phyloP scores from a whole-genome alignment of 1,139 yeast species.

The Suhomyces bokatorum region DNA sequence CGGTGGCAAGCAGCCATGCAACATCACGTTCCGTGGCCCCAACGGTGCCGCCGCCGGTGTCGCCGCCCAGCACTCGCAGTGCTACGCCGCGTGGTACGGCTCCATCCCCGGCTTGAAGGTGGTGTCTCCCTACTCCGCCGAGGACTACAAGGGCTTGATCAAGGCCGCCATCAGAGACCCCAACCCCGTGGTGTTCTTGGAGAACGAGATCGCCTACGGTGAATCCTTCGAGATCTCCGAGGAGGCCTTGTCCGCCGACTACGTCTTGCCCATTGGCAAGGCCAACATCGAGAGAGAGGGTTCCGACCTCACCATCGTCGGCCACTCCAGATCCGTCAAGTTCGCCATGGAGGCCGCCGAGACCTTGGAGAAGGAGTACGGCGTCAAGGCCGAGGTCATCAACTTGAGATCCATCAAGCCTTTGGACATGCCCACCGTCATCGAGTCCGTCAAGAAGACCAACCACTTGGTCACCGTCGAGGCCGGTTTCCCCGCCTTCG shows the following conservation, averaged over 20 bases:
- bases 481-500: constrained; percentile 97
- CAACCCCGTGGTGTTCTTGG: constrained; percentile 93
- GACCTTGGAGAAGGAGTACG: constrained; percentile 75
- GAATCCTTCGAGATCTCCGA: constrained; percentile 88
- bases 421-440: constrained; percentile 82
- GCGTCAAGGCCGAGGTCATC: constrained; percentile 89
- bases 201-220: constrained; percentile 93
- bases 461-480: constrained; percentile 95
- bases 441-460: constrained; percentile 92
- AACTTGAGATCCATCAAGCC: constrained; percentile 98
- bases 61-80: constrained; percentile 99
- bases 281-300: constrained; percentile 96
- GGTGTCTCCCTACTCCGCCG: constrained; percentile 91
- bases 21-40: constrained; percentile 97
- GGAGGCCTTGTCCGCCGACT: constrained; percentile 86
- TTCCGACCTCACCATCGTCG: constrained; percentile 81
- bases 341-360: constrained; percentile 91
- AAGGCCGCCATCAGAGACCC: constrained; percentile 98
- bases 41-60: constrained; percentile 99
- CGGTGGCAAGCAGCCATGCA: constrained; percentile 97
- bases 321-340: constrained; percentile 89
- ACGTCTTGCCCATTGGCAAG: constrained; percentile 88
- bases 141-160: constrained; percentile 92
- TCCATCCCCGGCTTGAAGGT: constrained; percentile 98
- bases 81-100: constrained; percentile 97